Conservation (phyloP, 106 monocot species). For the Ottelia alismoides region DNA sequence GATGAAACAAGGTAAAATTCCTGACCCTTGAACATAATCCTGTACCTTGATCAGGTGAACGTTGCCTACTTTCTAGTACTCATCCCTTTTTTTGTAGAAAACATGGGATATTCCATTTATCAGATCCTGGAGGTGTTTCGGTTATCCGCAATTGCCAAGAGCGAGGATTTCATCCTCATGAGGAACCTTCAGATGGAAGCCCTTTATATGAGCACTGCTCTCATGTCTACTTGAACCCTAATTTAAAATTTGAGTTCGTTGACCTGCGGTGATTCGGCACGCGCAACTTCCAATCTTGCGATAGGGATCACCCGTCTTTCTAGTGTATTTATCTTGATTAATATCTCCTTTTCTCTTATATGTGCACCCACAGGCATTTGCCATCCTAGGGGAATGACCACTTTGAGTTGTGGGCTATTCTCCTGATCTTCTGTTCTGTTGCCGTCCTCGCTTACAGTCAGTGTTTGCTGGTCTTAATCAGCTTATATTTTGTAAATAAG, state of each 20-base stretch:
- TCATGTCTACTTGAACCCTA: constrained; percentile 73
- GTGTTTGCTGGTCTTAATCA: no score
- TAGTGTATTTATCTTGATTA: no score
- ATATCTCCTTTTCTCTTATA: no score
- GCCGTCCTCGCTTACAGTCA: no score
- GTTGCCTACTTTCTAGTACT: not conserved
- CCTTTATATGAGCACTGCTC: constrained; percentile 82
- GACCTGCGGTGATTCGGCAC: constrained; percentile 88
- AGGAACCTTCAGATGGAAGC: constrained; percentile 62
- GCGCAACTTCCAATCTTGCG: no score
- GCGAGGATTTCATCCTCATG: constrained; percentile 83
- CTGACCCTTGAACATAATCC: no score
- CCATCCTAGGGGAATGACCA: no score
- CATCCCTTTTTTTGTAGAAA: constrained; percentile 26
- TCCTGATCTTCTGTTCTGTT: no score
- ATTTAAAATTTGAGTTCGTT: constrained; percentile 53
- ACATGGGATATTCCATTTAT: constrained; percentile 94
- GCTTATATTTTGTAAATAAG: no score
- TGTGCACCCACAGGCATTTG: no score
- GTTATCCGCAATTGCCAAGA: constrained; percentile 81
- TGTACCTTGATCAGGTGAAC: not conserved
- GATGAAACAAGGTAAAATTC: constrained; percentile 75
- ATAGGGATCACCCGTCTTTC: no score
- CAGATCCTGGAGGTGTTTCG: constrained; percentile 41
- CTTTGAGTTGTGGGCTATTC: no score